Evolutionary conservation across 306 rosid genomes (phyloP).

Genomic region (Sophora flavescens): DNA sequence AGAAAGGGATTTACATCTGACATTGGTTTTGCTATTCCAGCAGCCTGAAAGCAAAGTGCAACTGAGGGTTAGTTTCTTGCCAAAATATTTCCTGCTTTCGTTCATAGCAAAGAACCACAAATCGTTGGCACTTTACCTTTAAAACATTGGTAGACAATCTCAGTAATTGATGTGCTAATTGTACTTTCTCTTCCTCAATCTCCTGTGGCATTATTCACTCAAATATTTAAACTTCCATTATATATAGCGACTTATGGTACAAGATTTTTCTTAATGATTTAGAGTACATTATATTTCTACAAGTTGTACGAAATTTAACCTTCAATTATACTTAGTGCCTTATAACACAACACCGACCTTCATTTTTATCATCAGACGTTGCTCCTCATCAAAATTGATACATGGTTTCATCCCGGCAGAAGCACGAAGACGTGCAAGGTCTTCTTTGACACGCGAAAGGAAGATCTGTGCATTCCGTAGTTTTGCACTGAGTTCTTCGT

Average conservation of each 20-base stretch:
- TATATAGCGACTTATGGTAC: conserved; percentile 1
- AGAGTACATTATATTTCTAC: no score
- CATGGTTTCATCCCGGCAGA: conserved; percentile 59
- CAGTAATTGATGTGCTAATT: conserved; percentile 78
- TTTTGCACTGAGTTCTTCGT: conserved; percentile 76
- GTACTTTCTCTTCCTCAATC: conserved; percentile 81
- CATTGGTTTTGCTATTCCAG: conserved; percentile 74
- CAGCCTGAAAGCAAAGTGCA: conserved; percentile 62
- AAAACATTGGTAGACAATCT: conserved; percentile 73
- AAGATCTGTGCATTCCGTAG: conserved; percentile 62
- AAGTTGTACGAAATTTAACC: conserved; percentile 30
- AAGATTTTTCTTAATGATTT: not conserved
- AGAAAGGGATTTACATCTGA: conserved; percentile 63
- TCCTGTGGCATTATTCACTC: conserved; percentile 62
- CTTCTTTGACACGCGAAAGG: conserved; percentile 76
- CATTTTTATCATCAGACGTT: conserved; percentile 65
- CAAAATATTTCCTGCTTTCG: not conserved
- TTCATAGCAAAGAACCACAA: conserved; percentile 5
- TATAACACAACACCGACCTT: conserved; percentile 61
- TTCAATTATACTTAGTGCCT: conserved; percentile 21
- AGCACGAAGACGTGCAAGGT: conserved; percentile 64
- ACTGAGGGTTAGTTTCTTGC: conserved; percentile 1
- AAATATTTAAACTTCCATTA: conserved; percentile 37
- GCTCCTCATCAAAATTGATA: conserved; percentile 80
- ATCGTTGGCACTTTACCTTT: conserved; percentile 56